A percentile compares a stretch with the other conserved stretches of the same genome.
Conservation (phyloP, 2,329 filamentous ascomycete species). For the Xenoacremonium recifei region DNA sequence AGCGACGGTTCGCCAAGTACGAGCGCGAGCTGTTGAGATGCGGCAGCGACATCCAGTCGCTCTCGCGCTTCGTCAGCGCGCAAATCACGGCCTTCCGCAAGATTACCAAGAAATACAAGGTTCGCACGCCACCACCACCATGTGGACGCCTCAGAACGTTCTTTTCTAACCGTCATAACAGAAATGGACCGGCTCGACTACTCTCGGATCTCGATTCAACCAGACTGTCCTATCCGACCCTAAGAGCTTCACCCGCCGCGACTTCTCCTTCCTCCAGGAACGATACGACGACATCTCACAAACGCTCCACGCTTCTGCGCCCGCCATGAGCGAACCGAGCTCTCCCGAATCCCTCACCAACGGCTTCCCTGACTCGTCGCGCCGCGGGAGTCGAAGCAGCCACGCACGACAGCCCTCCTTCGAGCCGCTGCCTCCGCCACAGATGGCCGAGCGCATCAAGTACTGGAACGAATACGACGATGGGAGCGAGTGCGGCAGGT, state of each 20-base stretch:
- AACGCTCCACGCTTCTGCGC: conserved; percentile 45
- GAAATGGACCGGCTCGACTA: conserved; percentile 78
- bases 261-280: conserved; percentile 54
- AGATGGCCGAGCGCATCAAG: conserved; percentile 31
- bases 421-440: conserved; percentile 30
- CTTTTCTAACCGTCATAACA: conserved; percentile 24
- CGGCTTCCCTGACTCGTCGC: conserved; percentile 3
- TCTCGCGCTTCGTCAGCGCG: conserved; percentile 70
- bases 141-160: not conserved
- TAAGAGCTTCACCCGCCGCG: conserved; percentile 69
- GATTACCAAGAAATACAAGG: conserved; percentile 80
- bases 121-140: conserved; percentile 28
- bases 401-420: conserved; percentile 28
- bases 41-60: conserved; percentile 67
- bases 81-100: conserved; percentile 78
- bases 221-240: conserved; percentile 63
- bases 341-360: conserved; percentile 33
- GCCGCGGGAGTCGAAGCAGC: conserved; percentile 21
- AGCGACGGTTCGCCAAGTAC: conserved; percentile 52
- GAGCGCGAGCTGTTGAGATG: conserved; percentile 55
- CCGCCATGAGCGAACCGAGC: conserved; percentile 37
- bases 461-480: conserved; percentile 92
- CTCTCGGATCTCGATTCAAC: conserved; percentile 64
- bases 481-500: conserved; percentile 65
- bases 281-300: conserved; percentile 51